Conservation (phyloP, 169 alveolate species). For the Eimeria sp. region DNA sequence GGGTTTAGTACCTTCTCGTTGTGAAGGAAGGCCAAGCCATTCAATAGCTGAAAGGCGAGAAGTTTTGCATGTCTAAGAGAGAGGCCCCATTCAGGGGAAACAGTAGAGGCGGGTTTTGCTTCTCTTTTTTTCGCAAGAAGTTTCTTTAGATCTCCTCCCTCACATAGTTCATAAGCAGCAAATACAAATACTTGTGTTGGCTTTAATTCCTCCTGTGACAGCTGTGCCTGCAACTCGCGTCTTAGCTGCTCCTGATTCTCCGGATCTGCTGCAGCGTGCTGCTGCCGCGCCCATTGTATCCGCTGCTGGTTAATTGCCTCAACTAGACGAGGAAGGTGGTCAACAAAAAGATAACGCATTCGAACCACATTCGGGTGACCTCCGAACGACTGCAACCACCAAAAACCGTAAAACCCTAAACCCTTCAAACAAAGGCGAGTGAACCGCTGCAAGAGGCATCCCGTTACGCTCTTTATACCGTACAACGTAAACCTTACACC, state of each 20-base stretch:
- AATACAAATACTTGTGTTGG: conserved; percentile 88
- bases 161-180: conserved; percentile 93
- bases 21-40: conserved; percentile 98
- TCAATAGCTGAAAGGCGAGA: conserved; percentile 96
- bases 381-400: conserved; percentile 64
- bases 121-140: conserved; percentile 80
- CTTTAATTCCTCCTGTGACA: conserved; percentile 57
- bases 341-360: conserved; percentile 65
- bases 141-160: conserved; percentile 86
- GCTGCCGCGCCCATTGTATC: conserved; percentile 72
- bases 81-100: conserved; percentile 85
- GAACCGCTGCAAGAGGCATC: not conserved
- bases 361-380: conserved; percentile 77
- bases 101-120: not conserved
- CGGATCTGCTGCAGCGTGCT: conserved; percentile 37
- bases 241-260: conserved; percentile 52
- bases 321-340: conserved; percentile 67
- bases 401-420: not conserved
- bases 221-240: conserved; percentile 53
- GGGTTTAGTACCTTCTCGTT: conserved; percentile 89
- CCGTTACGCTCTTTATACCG: not conserved
- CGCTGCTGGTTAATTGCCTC: conserved; percentile 60
- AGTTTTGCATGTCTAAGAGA: conserved; percentile 91
- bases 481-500: not conserved
- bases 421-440: not conserved